Base-by-base conservation (phyloP, 2,329 filamentous ascomycete genomes). In the Alternaria arborescens region DNA sequence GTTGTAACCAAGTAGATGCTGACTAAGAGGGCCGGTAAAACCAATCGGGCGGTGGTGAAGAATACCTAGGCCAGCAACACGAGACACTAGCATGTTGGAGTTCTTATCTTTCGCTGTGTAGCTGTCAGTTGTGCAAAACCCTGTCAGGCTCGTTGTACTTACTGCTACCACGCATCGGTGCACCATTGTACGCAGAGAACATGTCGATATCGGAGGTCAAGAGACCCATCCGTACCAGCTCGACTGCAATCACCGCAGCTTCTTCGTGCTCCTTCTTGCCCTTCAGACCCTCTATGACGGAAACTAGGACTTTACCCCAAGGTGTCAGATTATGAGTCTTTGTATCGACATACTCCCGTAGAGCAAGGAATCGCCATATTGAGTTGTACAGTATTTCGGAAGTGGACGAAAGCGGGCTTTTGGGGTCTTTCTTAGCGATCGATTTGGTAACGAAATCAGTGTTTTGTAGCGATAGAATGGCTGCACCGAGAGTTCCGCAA, bases 11-110 rank as follows among this genome's bases (percentile, higher is more conserved):
- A 99, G 85, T 53, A 97, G 84, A 68, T 94, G 93, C 78, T 95
- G 90, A 83, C 93, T 97, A 1, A 99, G 85, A 1, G 95, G 94
- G 0, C 95, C 95, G 2, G 94, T 97, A 79, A 97, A 99, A 30
- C 95, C 95, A 69, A 94, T 94, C 4, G 87, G 85, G 69, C 92
- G 87, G 77, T 99, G 95, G 32, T 89, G 88, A 63, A 98, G 84
- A 73, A 91, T 92, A 52, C 93, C 87, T 59, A 98, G 83, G 54
- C 91, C 93, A 14, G 94, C 92, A 62, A 94, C 90, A 40, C 95
- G 90, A 68, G 93, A 95, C 71, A 98, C 89, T 44, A 99, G 85
- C 56, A 95, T 85, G 44, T 93, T 88, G 71, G 90, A 90, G 32
- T 86, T 84, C 76, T 91, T 93, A 67, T 97, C 93, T 41, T 91